Evolutionary conservation across 2,329 filamentous ascomycete genomes (phyloP).

Genomic region (Akanthomyces muscarius): DNA sequence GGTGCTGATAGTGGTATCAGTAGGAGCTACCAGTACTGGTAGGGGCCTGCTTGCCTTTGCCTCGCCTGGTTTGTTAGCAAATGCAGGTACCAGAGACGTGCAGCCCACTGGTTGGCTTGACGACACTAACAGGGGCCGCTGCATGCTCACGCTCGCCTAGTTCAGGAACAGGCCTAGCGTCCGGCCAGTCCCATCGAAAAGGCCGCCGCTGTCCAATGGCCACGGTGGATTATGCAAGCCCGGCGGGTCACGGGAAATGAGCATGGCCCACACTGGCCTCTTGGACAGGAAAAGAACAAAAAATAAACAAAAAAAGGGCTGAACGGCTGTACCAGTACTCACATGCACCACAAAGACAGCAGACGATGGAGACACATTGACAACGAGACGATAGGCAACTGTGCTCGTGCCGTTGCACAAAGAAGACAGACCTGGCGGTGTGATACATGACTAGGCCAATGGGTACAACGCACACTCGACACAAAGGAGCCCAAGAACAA

Average conservation of each 20-base stretch:
- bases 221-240: not conserved
- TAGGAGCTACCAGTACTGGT: no score
- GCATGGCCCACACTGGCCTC: not conserved
- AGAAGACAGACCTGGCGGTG: not conserved
- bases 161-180: slow-evolving; percentile 16
- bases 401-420: not conserved
- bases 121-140: not conserved
- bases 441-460: not conserved
- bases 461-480: not conserved
- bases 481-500: not conserved
- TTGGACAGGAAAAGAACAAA: not conserved
- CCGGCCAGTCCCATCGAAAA: not conserved
- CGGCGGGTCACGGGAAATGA: slow-evolving; percentile 10
- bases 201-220: not conserved
- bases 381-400: no score
- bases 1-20: no score
- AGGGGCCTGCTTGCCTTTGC: no score
- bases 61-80: not conserved
- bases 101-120: slow-evolving; percentile 11
- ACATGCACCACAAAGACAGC: not conserved
- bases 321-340: not conserved
- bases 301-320: not conserved
- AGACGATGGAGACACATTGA: no score
- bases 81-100: not conserved
- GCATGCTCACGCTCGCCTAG: not conserved